Conservation (phyloP, 306 rosid species). For the Leucaena leucocephala region DNA sequence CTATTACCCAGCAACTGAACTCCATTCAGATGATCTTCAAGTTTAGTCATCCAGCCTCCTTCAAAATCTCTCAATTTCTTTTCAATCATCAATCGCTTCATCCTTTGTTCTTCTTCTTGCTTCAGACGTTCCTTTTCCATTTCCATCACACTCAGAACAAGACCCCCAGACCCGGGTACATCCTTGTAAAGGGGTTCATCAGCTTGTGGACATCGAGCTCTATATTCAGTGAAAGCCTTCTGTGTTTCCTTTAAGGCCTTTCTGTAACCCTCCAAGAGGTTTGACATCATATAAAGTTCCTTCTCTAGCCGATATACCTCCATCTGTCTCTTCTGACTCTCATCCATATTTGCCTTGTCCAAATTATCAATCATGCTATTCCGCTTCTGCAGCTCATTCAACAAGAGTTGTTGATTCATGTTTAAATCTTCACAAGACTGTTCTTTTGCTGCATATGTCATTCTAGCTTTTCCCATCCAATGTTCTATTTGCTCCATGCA, state of each 20-base stretch:
- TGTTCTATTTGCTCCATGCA: slow-evolving; percentile 70
- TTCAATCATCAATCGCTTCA: slow-evolving; percentile 45
- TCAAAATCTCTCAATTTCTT: slow-evolving; percentile 58
- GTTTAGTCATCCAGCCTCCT: slow-evolving; percentile 44
- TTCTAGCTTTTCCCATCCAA: slow-evolving; percentile 70
- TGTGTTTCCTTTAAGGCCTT: slow-evolving; percentile 75
- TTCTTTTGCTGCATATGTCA: slow-evolving; percentile 60
- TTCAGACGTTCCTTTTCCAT: slow-evolving; percentile 70
- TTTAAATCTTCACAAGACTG: slow-evolving; percentile 55
- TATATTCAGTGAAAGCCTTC: slow-evolving; percentile 67
- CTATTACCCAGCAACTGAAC: slow-evolving; percentile 48
- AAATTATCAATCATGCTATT: slow-evolving; percentile 55
- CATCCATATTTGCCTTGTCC: slow-evolving; percentile 69
- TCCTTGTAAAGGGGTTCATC: slow-evolving; percentile 89
- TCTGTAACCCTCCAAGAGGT: slow-evolving; percentile 74
- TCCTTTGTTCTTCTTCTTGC: slow-evolving; percentile 85
- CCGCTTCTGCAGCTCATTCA: slow-evolving; percentile 75
- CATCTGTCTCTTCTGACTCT: slow-evolving; percentile 61
- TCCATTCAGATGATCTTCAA: slow-evolving; percentile 42
- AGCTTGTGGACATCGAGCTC: slow-evolving; percentile 59
- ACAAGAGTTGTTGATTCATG: slow-evolving; percentile 55
- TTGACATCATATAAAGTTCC: slow-evolving; percentile 75
- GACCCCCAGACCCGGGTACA: slow-evolving; percentile 89
- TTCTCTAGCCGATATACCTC: slow-evolving; percentile 71
- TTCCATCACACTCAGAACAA: slow-evolving; percentile 78